Percentiles rank a stretch among this genome's conserved stretches.
Conservation (phyloP, 2,329 filamentous ascomycete species). For the Exophiala aquamarina region DNA sequence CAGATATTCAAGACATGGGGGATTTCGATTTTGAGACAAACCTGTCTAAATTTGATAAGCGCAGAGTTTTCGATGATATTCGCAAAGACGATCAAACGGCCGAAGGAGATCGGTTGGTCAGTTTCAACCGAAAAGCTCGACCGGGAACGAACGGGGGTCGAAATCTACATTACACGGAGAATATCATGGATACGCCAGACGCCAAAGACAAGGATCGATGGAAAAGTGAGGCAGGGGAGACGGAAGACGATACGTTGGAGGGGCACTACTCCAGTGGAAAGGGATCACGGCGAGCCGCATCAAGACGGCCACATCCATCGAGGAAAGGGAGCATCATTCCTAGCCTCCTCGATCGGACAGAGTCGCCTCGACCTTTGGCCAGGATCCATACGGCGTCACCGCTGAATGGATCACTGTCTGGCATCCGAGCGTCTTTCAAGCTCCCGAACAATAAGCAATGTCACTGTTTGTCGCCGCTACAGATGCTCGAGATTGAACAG, state of each 20-base stretch:
- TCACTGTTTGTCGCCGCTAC: slow-evolving; percentile 65
- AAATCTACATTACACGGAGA: slow-evolving; percentile 89
- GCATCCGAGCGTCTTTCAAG: slow-evolving; percentile 42
- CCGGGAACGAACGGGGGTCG: slow-evolving; percentile 77
- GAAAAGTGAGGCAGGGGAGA: slow-evolving; percentile 75
- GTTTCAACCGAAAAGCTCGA: slow-evolving; percentile 70
- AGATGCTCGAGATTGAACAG: slow-evolving; percentile 91
- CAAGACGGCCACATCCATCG: slow-evolving; percentile 38
- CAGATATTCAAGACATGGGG: slow-evolving; percentile 86
- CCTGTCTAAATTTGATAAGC: slow-evolving; percentile 92
- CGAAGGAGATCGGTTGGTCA: slow-evolving; percentile 87
- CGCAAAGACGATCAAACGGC: slow-evolving; percentile 82
- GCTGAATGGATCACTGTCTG: slow-evolving; percentile 35
- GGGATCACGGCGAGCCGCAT: slow-evolving; percentile 43
- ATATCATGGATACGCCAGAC: slow-evolving; percentile 70
- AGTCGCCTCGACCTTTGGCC: slow-evolving; percentile 25
- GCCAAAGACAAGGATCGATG: slow-evolving; percentile 46
- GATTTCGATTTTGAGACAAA: slow-evolving; percentile 93
- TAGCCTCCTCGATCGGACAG: slow-evolving; percentile 34
- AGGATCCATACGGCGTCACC: slow-evolving; percentile 40
- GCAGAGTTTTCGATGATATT: slow-evolving; percentile 87
- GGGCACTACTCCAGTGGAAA: slow-evolving; percentile 47
- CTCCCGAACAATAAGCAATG: slow-evolving; percentile 58
- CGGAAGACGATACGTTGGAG: slow-evolving; percentile 39
- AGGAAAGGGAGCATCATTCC: slow-evolving; percentile 45